Evolutionary conservation across 2,329 filamentous ascomycete genomes (phyloP).

Genomic region (Stromatinia cepivora): DNA sequence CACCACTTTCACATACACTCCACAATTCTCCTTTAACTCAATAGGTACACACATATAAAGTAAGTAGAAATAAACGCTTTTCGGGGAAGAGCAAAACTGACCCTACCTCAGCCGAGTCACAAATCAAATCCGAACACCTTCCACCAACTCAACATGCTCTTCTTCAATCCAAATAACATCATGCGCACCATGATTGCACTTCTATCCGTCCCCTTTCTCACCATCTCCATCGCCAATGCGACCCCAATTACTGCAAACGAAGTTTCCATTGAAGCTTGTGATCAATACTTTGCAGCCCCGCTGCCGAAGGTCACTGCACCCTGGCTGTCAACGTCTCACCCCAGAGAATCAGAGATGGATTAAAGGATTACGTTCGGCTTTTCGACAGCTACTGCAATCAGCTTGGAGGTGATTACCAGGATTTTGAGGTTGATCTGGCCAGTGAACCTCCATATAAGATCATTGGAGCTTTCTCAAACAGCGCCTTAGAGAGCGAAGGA

Average conservation of each 20-base stretch:
- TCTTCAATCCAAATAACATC: not conserved
- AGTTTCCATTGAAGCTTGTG: not conserved
- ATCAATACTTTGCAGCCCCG: not conserved
- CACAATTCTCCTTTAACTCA: not conserved
- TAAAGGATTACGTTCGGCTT: not conserved
- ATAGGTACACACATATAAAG: not conserved
- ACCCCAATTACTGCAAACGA: not conserved
- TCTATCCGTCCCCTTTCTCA: not conserved
- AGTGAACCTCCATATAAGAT: slow-evolving; percentile 7
- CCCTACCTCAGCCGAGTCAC: not conserved
- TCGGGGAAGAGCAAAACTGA: not conserved
- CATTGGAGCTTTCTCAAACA: not conserved
- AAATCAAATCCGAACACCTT: not conserved
- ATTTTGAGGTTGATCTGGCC: not conserved
- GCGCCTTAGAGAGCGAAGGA: fast-evolving
- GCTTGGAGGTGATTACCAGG: not conserved
- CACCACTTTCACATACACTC: not conserved
- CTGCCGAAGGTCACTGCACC: not conserved
- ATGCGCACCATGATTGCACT: not conserved
- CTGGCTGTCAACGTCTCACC: not conserved
- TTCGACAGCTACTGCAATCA: not conserved
- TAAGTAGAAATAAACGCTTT: not conserved
- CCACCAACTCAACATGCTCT: slow-evolving; percentile 3
- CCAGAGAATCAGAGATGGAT: not conserved
- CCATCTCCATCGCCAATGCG: not conserved